Conservation (phyloP, 345 rosid species). For the Leavenworthia alabamica region DNA sequence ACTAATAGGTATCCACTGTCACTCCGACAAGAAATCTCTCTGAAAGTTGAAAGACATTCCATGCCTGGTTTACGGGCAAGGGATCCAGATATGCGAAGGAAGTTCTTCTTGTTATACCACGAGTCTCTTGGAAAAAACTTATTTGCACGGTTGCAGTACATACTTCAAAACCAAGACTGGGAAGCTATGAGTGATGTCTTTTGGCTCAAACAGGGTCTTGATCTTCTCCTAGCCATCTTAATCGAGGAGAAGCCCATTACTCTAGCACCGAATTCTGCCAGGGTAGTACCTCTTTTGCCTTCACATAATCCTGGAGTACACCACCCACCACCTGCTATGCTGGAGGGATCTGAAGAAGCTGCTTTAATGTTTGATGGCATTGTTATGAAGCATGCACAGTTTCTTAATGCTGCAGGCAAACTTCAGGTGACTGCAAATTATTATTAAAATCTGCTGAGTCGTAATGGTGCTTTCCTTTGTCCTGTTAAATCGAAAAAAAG, state of each 20-base stretch:
- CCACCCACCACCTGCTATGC: conserved; percentile 47
- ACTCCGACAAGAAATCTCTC: conserved; percentile 84
- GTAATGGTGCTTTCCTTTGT: conserved; percentile 4
- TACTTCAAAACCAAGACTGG: conserved; percentile 90
- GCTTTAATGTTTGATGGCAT: conserved; percentile 65
- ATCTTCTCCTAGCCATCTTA: conserved; percentile 85
- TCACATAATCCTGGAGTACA: conserved; percentile 49
- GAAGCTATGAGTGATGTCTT: conserved; percentile 95
- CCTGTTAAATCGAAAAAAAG: background rate
- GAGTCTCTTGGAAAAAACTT: conserved; percentile 69
- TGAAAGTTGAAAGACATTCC: conserved; percentile 90
- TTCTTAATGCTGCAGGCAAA: conserved; percentile 72
- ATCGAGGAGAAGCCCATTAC: conserved; percentile 81
- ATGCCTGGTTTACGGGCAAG: conserved; percentile 95
- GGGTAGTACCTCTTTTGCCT: conserved; percentile 56
- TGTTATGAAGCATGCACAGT: conserved; percentile 72
- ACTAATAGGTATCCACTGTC: conserved; percentile 51
- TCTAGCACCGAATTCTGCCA: conserved; percentile 93
- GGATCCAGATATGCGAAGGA: conserved; percentile 85
- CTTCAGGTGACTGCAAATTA: conserved; percentile 57
- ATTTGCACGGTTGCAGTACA: conserved; percentile 74
- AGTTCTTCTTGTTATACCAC: conserved; percentile 75
- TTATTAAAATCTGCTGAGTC: background rate
- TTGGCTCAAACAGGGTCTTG: conserved; percentile 99
- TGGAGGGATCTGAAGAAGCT: conserved; percentile 61